These are phyloP conservation scores for Rubus idaeus DNA, from an alignment of 306 rosid genomes.

Conservation along the genomic window DNA sequence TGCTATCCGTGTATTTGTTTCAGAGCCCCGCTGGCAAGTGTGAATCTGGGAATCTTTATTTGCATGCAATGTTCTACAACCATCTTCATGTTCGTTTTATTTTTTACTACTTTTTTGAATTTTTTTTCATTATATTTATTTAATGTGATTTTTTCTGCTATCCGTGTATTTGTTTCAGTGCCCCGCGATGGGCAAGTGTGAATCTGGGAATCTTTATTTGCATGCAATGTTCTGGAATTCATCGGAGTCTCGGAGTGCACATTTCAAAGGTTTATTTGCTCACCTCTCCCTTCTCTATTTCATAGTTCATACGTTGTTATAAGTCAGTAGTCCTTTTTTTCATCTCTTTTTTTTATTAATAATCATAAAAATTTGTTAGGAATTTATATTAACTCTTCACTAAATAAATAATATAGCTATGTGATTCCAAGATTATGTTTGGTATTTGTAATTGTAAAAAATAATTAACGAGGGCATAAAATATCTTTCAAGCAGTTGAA, in stretches of 20 bases:
- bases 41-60: slow-evolving; percentile 85
- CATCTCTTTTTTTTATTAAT: not conserved
- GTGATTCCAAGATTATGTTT: not conserved
- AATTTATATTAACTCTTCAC: not conserved
- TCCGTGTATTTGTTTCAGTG: slow-evolving; percentile 46
- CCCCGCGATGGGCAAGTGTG: slow-evolving; percentile 98
- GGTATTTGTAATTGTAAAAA: not conserved
- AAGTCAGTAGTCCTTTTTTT: not conserved
- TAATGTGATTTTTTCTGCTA: not conserved
- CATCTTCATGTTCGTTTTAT: not conserved
- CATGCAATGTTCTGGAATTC: slow-evolving; percentile 96
- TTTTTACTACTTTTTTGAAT: no score
- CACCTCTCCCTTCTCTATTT: not conserved
- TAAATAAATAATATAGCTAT: slow-evolving; percentile 1
- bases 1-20: not conserved
- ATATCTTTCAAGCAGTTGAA: not conserved
- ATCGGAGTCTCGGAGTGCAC: slow-evolving; percentile 95
- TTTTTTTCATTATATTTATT: not conserved
- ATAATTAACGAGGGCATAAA: not conserved
- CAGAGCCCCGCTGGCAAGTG: slow-evolving; percentile 99
- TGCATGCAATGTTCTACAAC: slow-evolving; percentile 81
- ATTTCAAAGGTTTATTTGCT: slow-evolving; percentile 67
- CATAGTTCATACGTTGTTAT: not conserved
- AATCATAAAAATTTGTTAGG: not conserved
- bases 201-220: slow-evolving; percentile 91